These are phyloP conservation scores for Theobroma grandiflorum DNA, from an alignment of 441 rosid genomes.

Conservation along the genomic window DNA sequence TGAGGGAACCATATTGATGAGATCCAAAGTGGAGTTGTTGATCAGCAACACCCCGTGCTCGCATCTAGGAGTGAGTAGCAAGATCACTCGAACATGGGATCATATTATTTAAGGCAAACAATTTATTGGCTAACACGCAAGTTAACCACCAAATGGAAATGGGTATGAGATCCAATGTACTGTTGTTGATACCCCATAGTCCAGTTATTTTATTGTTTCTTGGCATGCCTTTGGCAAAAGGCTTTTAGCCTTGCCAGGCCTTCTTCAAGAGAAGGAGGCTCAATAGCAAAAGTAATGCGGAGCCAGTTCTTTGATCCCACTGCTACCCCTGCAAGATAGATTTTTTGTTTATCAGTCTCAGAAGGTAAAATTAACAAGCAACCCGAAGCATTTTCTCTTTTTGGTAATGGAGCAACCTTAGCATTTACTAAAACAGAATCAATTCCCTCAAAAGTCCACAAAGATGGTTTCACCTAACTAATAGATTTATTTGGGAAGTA, in stretches of 20 bases:
- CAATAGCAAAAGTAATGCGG: conserved; percentile 68
- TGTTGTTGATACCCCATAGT: neutral
- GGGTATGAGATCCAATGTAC: conserved; percentile 21
- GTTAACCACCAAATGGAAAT: neutral
- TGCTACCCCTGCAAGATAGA: conserved; percentile 52
- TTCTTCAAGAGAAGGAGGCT: conserved; percentile 58
- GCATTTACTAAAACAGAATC: neutral
- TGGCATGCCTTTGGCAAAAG: conserved; percentile 69
- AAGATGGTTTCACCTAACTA: neutral
- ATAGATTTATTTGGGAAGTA: too few relatives aligned
- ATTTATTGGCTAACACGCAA: too few relatives aligned
- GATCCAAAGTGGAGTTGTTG: too few relatives aligned
- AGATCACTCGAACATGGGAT: too few relatives aligned
- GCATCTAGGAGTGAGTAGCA: too few relatives aligned
- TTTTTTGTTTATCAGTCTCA: neutral
- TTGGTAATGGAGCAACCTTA: neutral
- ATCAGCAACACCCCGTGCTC: too few relatives aligned
- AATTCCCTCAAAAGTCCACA: neutral
- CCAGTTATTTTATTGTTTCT: conserved; percentile 34
- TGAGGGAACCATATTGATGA: too few relatives aligned
- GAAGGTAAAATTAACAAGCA: neutral
- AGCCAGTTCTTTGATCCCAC: conserved; percentile 81
- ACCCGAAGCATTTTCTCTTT: neutral
- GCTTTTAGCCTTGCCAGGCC: conserved; percentile 64
- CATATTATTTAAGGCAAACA: too few relatives aligned